Evolutionary conservation across 176 grass and related monocot genomes (phyloP), one percentile per base, ranked within the genome.

Genomic region (Triticum urartu): DNA sequence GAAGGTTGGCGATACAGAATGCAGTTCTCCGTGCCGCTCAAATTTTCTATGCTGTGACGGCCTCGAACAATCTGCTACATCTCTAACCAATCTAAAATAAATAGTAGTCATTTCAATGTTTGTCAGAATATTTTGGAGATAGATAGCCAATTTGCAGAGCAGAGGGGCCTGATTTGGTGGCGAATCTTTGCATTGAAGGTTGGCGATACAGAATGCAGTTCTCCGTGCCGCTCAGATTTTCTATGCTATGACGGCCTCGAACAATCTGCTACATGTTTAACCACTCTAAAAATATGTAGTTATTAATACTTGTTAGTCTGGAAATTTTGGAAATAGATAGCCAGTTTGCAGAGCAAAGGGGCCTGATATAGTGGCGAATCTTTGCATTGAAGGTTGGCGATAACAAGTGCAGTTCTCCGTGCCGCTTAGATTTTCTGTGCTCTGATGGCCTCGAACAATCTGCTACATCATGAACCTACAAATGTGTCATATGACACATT

Each of bases 271-370:
- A 74, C 72, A 71, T 14, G 0, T 21, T 33, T 1, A 66, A 32
- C 28, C 30, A 3, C 10, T 42, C 21, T 5, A n/a, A 0, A n/a
- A 39, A 11, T 38, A 18, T n/a, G 9, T 38, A 52, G 48, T 52
- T 52, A 17, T 52, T 52, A 1, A 52, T 15, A 52, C 48, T 47
- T 0, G 0, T 7, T 56, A 2, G 52, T 56, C 17, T 56, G 0
- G 6, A 56, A 56, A 18, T 20, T 18, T 56, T 7, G 17, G 52
- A 56, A 18, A 56, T 56, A 18, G 17, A 0, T 3, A 47, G 42
- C 72, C 72, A 75, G 50, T 75, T 75, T 75, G 72, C 72, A 75
- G 42, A 75, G 72, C 72, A 75, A 72, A 72, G 69, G 69, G 69
- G 36, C 69, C 36, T 72, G 36, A 42, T 72, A 42, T 7, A 43